Conservation (phyloP, 2,329 filamentous ascomycete species). For the Raffaelea deltoideospora region DNA sequence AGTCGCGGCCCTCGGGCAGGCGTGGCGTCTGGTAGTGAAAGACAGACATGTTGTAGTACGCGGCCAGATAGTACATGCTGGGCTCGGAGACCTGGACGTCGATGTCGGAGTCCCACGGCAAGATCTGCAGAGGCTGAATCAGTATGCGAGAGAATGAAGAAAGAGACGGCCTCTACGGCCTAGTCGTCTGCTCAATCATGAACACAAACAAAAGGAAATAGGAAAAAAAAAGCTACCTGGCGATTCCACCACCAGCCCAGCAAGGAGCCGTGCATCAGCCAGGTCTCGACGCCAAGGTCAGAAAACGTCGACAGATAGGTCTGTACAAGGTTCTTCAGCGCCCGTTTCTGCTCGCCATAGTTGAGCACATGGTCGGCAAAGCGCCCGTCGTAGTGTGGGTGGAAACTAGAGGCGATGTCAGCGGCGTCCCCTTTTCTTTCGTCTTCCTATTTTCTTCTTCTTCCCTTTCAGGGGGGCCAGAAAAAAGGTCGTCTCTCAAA, state of each 20-base stretch:
- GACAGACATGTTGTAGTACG: conserved; percentile 47
- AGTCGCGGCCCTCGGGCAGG: conserved; percentile 24
- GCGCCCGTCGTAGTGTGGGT: too few species aligned
- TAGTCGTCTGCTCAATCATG: conserved; percentile 1
- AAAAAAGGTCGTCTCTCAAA: too few species aligned
- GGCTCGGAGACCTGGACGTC: conserved; percentile 57
- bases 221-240: conserved; percentile 17
- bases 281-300: conserved; percentile 55
- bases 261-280: conserved; percentile 74
- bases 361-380: conserved; percentile 24
- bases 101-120: conserved; percentile 66
- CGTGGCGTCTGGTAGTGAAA: conserved; percentile 26
- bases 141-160: too few species aligned
- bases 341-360: conserved; percentile 43
- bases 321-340: conserved; percentile 50
- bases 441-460: background rate
- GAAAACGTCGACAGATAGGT: conserved; percentile 57
- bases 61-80: conserved; percentile 50
- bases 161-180: too few species aligned
- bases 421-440: too few species aligned
- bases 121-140: conserved; percentile 1
- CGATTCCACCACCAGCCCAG: conserved; percentile 80
- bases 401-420: conserved; percentile 7
- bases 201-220: background rate
- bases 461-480: too few species aligned